phyloP scores from a whole-genome alignment of 2,329 filamentous ascomycete genomes.

The Monosporascus ibericus region DNA sequence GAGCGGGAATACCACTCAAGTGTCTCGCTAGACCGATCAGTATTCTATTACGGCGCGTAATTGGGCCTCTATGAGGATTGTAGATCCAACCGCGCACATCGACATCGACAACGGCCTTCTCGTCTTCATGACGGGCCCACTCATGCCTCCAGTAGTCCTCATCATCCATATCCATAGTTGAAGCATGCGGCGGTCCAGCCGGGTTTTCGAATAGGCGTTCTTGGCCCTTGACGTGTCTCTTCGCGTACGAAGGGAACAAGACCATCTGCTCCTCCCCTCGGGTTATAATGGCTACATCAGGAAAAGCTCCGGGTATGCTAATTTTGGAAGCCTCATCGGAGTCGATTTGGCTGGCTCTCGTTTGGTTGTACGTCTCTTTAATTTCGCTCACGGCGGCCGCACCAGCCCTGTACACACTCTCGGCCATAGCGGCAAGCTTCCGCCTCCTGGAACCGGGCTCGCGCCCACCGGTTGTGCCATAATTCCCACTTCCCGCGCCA shows the following conservation, averaged over 20 bases:
- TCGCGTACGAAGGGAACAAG: slow-evolving; percentile 88
- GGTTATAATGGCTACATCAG: slow-evolving; percentile 73
- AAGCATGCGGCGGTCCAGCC: slow-evolving; percentile 30
- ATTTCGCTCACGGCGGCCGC: slow-evolving; percentile 53
- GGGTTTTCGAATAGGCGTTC: slow-evolving; percentile 24
- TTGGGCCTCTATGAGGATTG: slow-evolving; percentile 73
- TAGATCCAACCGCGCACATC: slow-evolving; percentile 97
- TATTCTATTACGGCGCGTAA: slow-evolving; percentile 81
- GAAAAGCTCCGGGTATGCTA: slow-evolving; percentile 70
- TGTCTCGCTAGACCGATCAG: slow-evolving; percentile 81
- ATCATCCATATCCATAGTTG: slow-evolving; percentile 45
- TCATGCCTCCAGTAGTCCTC: slow-evolving; percentile 71
- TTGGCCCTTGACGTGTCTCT: slow-evolving; percentile 55
- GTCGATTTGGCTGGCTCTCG: slow-evolving; percentile 34
- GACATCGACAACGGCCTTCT: slow-evolving; percentile 83
- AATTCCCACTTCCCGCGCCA: slow-evolving; percentile 27
- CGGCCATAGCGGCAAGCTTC: slow-evolving; percentile 65
- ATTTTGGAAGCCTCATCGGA: slow-evolving; percentile 27
- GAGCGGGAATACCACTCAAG: slow-evolving; percentile 77
- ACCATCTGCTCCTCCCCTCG: slow-evolving; percentile 88
- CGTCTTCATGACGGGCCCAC: slow-evolving; percentile 74
- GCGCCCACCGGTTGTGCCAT: slow-evolving; percentile 31
- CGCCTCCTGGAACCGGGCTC: slow-evolving; percentile 69
- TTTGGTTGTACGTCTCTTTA: slow-evolving; percentile 53
- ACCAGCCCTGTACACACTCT: slow-evolving; percentile 50